A percentile compares a stretch with the other conserved stretches of the same genome.
These are phyloP conservation scores for Pseudovirgaria hyperparasitica DNA, from an alignment of 2,329 filamentous ascomycete species.

Conservation along the genomic window DNA sequence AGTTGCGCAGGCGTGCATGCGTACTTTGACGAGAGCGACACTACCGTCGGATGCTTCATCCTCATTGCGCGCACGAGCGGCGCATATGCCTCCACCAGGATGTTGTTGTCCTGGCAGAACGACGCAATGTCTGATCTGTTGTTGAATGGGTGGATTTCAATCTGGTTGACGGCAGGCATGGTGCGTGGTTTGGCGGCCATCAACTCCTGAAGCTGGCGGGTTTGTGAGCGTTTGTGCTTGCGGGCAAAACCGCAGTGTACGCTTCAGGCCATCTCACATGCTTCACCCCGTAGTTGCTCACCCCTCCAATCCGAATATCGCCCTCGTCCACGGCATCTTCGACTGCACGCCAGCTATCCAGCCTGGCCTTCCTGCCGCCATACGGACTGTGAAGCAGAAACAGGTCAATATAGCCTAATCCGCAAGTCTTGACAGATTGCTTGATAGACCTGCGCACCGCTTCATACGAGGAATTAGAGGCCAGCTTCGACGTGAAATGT, in stretches of 20 bases:
- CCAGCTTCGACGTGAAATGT: slow-evolving; percentile 71
- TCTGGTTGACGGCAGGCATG: slow-evolving; percentile 62
- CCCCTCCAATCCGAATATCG: slow-evolving; percentile 57
- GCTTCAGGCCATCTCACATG: slow-evolving; percentile 48
- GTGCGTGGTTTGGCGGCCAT: slow-evolving; percentile 49
- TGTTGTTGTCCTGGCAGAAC: slow-evolving; percentile 52
- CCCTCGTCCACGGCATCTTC: slow-evolving; percentile 64
- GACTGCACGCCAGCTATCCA: slow-evolving; percentile 64
- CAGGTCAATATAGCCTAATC: slow-evolving; percentile 63
- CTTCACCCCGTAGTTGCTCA: slow-evolving; percentile 62
- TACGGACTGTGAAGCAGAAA: slow-evolving; percentile 72
- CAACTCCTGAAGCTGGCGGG: slow-evolving; percentile 53
- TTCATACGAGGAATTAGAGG: slow-evolving; percentile 55
- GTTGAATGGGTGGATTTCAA: slow-evolving; percentile 72
- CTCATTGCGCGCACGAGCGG: slow-evolving; percentile 60
- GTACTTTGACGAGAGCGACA: slow-evolving; percentile 53
- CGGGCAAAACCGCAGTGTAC: background rate
- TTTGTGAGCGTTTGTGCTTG: background rate
- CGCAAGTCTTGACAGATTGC: slow-evolving; percentile 49
- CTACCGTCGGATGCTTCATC: slow-evolving; percentile 54
- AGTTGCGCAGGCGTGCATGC: slow-evolving; percentile 59
- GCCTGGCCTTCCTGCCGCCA: slow-evolving; percentile 53
- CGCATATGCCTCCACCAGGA: slow-evolving; percentile 67
- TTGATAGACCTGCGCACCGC: slow-evolving; percentile 53
- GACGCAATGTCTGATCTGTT: slow-evolving; percentile 54